Base-by-base conservation (phyloP, 1,284 basidiomycete genomes). In the Apiotrichum sp. region DNA sequence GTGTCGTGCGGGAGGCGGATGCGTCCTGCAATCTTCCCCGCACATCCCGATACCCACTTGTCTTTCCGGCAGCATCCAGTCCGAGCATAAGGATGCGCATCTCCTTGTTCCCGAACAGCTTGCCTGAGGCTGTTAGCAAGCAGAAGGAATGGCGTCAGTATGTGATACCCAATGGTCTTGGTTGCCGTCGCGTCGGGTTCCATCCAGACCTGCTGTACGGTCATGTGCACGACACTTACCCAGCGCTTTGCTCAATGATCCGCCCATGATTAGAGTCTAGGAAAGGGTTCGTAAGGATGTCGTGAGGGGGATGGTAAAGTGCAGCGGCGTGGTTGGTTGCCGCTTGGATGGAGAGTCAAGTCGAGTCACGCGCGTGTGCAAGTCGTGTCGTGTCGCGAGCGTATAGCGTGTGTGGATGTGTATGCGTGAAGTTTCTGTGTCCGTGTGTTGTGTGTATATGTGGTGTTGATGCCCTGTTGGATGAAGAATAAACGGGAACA, bases 51-150 rank as follows among this genome's bases (percentile, higher is more conserved):
- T 13, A 73, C 79, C 78, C 82, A 80, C 79, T 97, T 16, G 93
- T 97, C 80, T 97, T 97, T 72, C 93, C 93, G 54, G 93, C 93
- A 53, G 93, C 93, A 75, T 97, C 93, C 63, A 97, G 82, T 57
- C 93, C 93, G 68, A 97, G 80, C 93, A 82, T 82, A 62, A 82
- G 71, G 60, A 82, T 79, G 54, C 82, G 76, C 82, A 84, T 83
- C 74, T 84, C 83, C 76, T 82, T 83, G 77, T 82, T 84, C 55
- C 82, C 82, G 69, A 84, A 84, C 61, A 84, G 58, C 65, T 77
- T 78, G 61, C 76, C 79, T 80, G 52, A 7, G 29, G 35, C 5
- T 31, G 51, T 40, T 34, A 48, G 43, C 44, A 29, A 22, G 11
- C 34, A 48, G 40, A 47, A 36, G 9, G 35, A 3, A 47, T 3